Evolutionary conservation across 192 early-diverging fungal genomes (phyloP).

Genomic region (Coemansia sp.): DNA sequence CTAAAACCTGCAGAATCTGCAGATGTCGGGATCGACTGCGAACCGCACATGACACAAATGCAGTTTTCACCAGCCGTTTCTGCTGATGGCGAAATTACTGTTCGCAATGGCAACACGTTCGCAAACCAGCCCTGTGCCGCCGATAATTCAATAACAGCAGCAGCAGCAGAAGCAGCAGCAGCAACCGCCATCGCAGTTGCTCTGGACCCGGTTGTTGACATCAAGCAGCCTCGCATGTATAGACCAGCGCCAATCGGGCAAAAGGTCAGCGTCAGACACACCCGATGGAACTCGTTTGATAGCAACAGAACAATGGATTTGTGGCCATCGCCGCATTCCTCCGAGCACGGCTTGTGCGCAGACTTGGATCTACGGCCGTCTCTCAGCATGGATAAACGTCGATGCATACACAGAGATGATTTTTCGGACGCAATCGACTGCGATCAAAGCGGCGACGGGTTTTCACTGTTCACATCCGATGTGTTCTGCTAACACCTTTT

Average conservation of each 20-base stretch:
- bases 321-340: background rate
- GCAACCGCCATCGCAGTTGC: too few species aligned
- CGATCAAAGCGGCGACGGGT: background rate
- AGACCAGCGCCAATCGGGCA: slow-evolving; percentile 29
- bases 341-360: background rate
- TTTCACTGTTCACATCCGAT: slow-evolving; percentile 22
- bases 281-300: background rate
- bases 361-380: background rate
- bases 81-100: background rate
- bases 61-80: background rate
- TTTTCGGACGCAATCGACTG: background rate
- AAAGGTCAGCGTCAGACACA: background rate
- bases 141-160: background rate
- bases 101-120: background rate
- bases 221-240: slow-evolving; percentile 16
- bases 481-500: slow-evolving; percentile 18
- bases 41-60: background rate
- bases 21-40: background rate
- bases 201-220: slow-evolving; percentile 24
- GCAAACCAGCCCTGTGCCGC: background rate
- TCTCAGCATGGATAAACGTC: background rate
- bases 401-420: background rate
- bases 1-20: background rate
- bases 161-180: too few species aligned
- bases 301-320: slow-evolving; percentile 3